phyloP scores from a whole-genome alignment of 139 green algal species.

The Chlorella sp. region DNA sequence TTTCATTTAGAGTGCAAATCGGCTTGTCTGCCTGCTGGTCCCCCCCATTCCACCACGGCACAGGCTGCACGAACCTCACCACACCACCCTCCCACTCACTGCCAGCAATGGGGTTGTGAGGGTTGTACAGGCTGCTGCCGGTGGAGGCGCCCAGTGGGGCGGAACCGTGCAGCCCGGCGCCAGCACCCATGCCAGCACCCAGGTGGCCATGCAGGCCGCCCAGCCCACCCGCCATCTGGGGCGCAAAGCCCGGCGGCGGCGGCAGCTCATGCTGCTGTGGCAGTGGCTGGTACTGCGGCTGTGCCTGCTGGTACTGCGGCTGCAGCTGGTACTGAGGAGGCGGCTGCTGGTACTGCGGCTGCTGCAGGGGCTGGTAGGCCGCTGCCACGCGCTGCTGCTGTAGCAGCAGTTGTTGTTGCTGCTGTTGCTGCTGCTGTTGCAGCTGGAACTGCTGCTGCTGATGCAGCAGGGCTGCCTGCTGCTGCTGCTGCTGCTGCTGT shows the following conservation, averaged over 20 bases:
- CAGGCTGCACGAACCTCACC: no score
- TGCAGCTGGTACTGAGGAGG: neutral
- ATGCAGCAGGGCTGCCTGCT: neutral
- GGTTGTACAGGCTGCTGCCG: neutral
- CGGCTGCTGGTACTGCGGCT: neutral
- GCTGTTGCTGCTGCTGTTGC: neutral
- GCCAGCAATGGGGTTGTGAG: conserved; percentile 27
- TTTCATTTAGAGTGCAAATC: no score
- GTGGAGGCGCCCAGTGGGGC: conserved; percentile 5
- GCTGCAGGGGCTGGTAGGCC: neutral
- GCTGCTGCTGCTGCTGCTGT: conserved; percentile 7
- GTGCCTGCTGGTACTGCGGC: neutral
- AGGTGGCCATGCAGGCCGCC: neutral
- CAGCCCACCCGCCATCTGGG: neutral
- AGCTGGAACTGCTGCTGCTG: conserved; percentile 14
- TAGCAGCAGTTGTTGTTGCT: neutral
- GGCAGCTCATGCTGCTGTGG: neutral
- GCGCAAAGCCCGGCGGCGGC: neutral
- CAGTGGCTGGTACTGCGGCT: neutral
- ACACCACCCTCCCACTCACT: no score
- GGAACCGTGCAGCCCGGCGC: neutral
- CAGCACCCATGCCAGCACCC: neutral
- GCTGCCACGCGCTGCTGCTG: neutral
- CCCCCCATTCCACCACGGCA: no score
- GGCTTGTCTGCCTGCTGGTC: no score